Base-by-base conservation (phyloP, 306 rosid species). In the Quercus mongolica region DNA sequence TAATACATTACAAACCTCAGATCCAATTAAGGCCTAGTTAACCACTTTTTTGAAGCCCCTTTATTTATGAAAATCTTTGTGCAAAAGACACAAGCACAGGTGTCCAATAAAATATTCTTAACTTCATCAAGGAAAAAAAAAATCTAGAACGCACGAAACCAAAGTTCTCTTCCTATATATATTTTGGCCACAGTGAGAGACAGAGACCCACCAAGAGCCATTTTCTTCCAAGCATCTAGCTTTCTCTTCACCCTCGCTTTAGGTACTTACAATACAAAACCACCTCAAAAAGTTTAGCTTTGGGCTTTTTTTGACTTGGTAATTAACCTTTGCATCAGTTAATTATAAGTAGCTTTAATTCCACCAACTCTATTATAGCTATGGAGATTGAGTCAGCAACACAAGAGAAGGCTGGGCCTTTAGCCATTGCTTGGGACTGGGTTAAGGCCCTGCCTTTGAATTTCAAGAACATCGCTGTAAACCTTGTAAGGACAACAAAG, bases 341-440 rank as follows among this genome's bases (percentile, higher is more conserved):
- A 38, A 64, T 61, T 51, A 26, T 19, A 26, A 25, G 7, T 79
- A 26, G 70, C 70, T 28, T 14, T 28, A 49, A 17, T 49, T 12
- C 54, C 54, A 49, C 15, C 54, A 56, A 30, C 28, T 26, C 20
- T 49, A 7, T 64, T 57, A 73, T n/a, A 61, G 74, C 63, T 35
- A 94, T 94, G 96, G 88, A 84, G 81, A 80, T 85, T 74, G 86
- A 89, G 75, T 74, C 86, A 79, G 69, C 82, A 71, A 55, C 74
- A 10, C 86, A 80, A 76, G 77, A 33, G 62, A 85, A 64, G 21
- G 81, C 31, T 5, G 75, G 79, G 57, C 8, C 72, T 71, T 85
- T 80, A 1, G 18, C 72, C 23, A 57, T 57, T 12, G 52, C 46
- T 51, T 58, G 76, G 30, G 11, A 56, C 12, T 44, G 77, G 85